A percentile compares a stretch with the other conserved stretches of the same genome.
Evolutionary conservation across 345 rosid species (phyloP).

Genomic region (Aquilaria yunnanensis): DNA sequence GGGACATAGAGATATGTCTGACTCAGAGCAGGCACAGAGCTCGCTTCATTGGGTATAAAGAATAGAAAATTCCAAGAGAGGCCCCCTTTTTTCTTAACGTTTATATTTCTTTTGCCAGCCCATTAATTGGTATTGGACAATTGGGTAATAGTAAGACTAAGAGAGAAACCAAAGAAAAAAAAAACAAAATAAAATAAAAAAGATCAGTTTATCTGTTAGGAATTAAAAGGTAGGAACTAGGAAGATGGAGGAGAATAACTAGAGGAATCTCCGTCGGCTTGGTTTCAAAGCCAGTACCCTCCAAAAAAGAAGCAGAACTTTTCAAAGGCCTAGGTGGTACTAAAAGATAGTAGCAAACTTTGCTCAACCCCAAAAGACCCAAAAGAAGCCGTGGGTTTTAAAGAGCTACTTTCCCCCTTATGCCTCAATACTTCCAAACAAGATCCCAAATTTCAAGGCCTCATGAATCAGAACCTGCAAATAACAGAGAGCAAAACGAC

Average conservation of each 20-base stretch:
- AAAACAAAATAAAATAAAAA: slow-evolving; percentile 1
- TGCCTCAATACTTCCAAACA: slow-evolving; percentile 21
- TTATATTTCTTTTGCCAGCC: not conserved
- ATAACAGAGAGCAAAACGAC: slow-evolving; percentile 19
- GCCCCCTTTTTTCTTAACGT: not conserved
- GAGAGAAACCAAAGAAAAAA: too few relatives aligned
- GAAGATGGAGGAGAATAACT: slow-evolving; percentile 30
- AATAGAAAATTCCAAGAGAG: slow-evolving; percentile 7
- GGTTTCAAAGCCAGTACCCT: slow-evolving; percentile 21
- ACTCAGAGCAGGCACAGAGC: slow-evolving; percentile 7
- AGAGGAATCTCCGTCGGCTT: slow-evolving; percentile 44
- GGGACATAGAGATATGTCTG: not conserved
- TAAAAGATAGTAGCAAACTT: not conserved
- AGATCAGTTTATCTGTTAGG: slow-evolving; percentile 17
- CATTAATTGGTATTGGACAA: too few relatives aligned
- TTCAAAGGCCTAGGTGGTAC: slow-evolving; percentile 15
- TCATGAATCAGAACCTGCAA: slow-evolving; percentile 20
- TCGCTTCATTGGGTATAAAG: slow-evolving; percentile 15
- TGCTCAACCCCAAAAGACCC: slow-evolving; percentile 8
- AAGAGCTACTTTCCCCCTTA: not conserved
- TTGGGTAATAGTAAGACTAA: too few relatives aligned
- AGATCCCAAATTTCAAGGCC: slow-evolving; percentile 28
- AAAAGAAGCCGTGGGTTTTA: slow-evolving; percentile 16
- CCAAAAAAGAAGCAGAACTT: slow-evolving; percentile 11
- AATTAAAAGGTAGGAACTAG: slow-evolving; percentile 14